These are phyloP conservation scores for Stromatinia cepivora DNA, from an alignment of 2,329 filamentous ascomycete genomes.

Conservation along the genomic window DNA sequence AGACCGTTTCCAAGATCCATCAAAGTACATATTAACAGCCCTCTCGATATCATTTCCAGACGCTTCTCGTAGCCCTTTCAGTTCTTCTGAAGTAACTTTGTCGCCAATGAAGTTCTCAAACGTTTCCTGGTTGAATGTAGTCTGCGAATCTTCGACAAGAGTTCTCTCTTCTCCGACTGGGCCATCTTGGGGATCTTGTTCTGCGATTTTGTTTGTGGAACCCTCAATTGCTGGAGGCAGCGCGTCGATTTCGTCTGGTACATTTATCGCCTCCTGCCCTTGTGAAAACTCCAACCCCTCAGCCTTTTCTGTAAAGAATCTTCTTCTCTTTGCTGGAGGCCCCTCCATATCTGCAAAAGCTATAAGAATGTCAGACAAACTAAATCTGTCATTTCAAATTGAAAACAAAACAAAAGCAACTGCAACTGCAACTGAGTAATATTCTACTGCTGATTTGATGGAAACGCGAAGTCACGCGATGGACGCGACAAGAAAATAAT, in stretches of 20 bases:
- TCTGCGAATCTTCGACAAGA: conserved; percentile 26
- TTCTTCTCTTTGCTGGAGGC: conserved; percentile 50
- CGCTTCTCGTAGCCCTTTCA: conserved; percentile 53
- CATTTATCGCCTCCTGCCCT: conserved; percentile 27
- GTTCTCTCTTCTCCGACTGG: neutral
- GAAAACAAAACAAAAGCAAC: neutral
- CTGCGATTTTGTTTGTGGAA: neutral
- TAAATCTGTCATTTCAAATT: neutral
- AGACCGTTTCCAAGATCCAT: conserved; percentile 60
- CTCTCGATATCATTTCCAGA: conserved; percentile 60
- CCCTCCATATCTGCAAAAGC: conserved; percentile 41
- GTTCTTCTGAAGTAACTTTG: conserved; percentile 50
- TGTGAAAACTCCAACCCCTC: conserved; percentile 33
- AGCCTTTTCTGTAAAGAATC: conserved; percentile 47
- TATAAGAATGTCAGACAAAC: neutral
- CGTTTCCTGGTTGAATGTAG: conserved; percentile 54
- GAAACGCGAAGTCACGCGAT: conserved; percentile 33
- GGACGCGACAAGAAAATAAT: conserved; percentile 26
- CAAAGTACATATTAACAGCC: conserved; percentile 69
- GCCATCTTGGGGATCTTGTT: conserved; percentile 14
- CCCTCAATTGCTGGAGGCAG: conserved; percentile 24
- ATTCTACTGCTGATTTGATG: conserved; percentile 18
- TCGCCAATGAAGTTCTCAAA: conserved; percentile 63
- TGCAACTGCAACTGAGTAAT: neutral
- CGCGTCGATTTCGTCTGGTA: conserved; percentile 37